Conservation (phyloP, 2,329 filamentous ascomycete genomes). For the Cercospora sp. region DNA sequence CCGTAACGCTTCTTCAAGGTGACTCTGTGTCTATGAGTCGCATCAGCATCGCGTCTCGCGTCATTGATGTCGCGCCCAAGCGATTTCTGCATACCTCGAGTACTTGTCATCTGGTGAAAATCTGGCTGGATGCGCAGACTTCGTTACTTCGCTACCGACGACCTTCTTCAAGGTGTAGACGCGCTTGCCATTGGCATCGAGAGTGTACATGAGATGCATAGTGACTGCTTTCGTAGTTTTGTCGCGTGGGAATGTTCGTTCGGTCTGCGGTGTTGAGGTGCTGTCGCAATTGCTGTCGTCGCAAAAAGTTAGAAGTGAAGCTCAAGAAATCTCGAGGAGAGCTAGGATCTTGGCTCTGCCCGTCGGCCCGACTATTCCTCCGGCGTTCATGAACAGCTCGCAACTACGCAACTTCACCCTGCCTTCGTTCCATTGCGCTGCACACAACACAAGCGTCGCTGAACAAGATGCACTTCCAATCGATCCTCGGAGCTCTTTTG, state of each 20-base stretch:
- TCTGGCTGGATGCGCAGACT: constrained; percentile 91
- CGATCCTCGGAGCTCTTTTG: constrained; percentile 47
- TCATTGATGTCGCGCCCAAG: background rate
- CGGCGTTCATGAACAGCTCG: constrained; percentile 13
- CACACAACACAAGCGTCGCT: background rate
- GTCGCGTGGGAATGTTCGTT: background rate
- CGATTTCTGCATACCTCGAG: constrained; percentile 60
- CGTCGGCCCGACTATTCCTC: constrained; percentile 1
- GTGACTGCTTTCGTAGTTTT: constrained; percentile 28
- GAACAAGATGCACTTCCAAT: constrained; percentile 13
- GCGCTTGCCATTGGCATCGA: constrained; percentile 80
- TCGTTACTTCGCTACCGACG: constrained; percentile 77
- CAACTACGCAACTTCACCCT: constrained; percentile 12
- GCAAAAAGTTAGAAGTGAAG: constrained; percentile 9
- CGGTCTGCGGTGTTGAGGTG: background rate
- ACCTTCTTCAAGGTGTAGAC: constrained; percentile 96
- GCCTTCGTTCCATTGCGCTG: background rate
- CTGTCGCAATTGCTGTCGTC: background rate
- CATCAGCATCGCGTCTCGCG: background rate
- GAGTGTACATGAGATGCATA: constrained; percentile 83
- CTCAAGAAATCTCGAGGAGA: constrained; percentile 6
- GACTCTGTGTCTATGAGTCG: constrained; percentile 71
- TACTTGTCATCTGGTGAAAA: constrained; percentile 99
- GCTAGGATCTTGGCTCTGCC: background rate
- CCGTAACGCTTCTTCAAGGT: constrained; percentile 93